Base-by-base conservation (phyloP, 2,329 filamentous ascomycete genomes). In the Fusarium devonianum region DNA sequence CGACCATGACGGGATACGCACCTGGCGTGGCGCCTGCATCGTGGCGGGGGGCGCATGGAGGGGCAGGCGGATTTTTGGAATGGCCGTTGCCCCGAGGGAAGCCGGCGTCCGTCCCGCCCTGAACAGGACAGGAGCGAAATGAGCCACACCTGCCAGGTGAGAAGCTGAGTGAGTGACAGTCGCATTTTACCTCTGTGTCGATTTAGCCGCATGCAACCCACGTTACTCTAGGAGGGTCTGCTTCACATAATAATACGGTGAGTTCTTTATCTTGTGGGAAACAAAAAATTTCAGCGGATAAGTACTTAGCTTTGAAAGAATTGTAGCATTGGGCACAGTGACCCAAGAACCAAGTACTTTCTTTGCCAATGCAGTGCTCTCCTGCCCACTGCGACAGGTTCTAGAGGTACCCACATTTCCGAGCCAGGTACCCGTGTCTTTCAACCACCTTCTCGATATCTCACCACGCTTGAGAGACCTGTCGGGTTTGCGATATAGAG, bases 21-120 rank as follows among this genome's bases (percentile, higher is more conserved):
- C 6, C 45, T 48, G 22, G 43, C 28, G 37, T 35, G 45, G 30
- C 29, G 19, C 11, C 13, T 18, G 28, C 37, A 30, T 14, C 9
- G 21, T 25, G 25, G 33, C 19, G 43, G 42, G 49, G 40, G 39
- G 47, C 28, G 25, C 32, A 9, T 32, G 34, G 45, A 38, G 51
- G 49, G 45, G 53, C 47, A 59, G 23, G 55, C 62, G 62, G 62
- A 63, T 65, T 50, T 65, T 62, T 58, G 50, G 53, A 65, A 63
- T 62, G 52, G 48, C 62, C 62, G 62, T 42, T 41, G 29, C 42
- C 49, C 62, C 60, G 60, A 62, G 32, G 40, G 14, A 60, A 60
- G 43, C 43, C 43, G 35, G 16, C n/a, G 23, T 19, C 13, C 16
- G 29, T 37, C 16, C 9, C 21, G 16, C 32, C 32, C 29, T 10